Base-by-base conservation (phyloP, 2,329 filamentous ascomycete species). In the Stachybotrys chlorohalonatus region DNA sequence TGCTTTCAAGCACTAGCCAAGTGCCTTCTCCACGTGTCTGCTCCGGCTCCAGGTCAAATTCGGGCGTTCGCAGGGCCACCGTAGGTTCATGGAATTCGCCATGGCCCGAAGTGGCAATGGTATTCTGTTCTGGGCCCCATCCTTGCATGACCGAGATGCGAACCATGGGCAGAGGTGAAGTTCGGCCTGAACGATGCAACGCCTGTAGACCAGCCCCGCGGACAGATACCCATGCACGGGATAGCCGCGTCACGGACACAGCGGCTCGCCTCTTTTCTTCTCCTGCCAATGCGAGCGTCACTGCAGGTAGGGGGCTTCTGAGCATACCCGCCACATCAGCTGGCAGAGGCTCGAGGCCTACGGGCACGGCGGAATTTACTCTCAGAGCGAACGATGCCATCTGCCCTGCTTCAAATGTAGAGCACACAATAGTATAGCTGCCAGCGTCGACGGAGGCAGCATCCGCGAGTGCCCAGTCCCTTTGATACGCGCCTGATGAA, bases 401-500 rank as follows among this genome's bases (percentile, higher is more conserved):
- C 64, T 95, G 89, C 8, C 86, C 87, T 0, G 86, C 80, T 58
- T 95, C 90, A 67, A 95, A 97, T 0, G 93, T 95, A 2, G 90
- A 96, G 66, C 88, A 93, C 7, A 96, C 87, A 54, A 96, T 79
- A 0, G 90, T 96, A 69, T 97, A 99, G 0, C 78, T 78, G 0
- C 93, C 93, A 1, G 82, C 73, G 46, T 85, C 83, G 16, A 96
- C 73, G 17, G 74, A 59, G 64, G 63, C 68, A 60, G 81, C 73
- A 58, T 89, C 82, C 3, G 87, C 85, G 36, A 91, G 75, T 5
- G 89, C 88, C 66, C 87, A 89, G 31, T 88, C 87, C 31, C 86
- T 84, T 51, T 89, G 85, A 70, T 99, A 96, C 61, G 96, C 90
- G n/a, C 89, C 89, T 39, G 90, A 95, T 54, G 90, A 86, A 24